Evolutionary conservation across 768 basidiomycete genomes (phyloP).

Genomic region (Glaciozyma antarctica): DNA sequence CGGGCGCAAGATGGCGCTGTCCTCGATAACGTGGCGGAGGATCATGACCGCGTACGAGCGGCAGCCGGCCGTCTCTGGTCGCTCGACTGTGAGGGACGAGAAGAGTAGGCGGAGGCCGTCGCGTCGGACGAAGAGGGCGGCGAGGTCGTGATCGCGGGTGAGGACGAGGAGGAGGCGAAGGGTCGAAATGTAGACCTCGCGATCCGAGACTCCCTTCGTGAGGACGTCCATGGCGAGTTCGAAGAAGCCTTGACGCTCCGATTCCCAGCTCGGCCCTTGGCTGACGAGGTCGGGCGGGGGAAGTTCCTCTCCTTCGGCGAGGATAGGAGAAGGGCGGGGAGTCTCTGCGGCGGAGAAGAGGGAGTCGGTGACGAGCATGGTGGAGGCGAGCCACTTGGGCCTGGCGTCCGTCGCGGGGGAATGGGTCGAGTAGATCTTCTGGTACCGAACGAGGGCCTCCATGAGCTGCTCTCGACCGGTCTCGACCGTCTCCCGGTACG

Average conservation of each 20-base stretch:
- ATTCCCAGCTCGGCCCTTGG: conserved; percentile 52
- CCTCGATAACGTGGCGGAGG: conserved; percentile 85
- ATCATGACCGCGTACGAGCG: conserved; percentile 79
- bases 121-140: conserved; percentile 57
- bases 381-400: conserved; percentile 80
- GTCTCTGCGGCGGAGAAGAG: conserved; percentile 67
- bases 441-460: conserved; percentile 22
- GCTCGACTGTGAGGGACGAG: conserved; percentile 51
- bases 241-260: conserved; percentile 60
- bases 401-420: conserved; percentile 40
- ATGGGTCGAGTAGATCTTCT: conserved; percentile 8
- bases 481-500: conserved; percentile 38
- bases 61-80: conserved; percentile 53
- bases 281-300: conserved; percentile 41
- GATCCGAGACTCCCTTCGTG: conserved; percentile 52
- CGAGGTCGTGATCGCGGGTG: conserved; percentile 60
- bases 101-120: conserved; percentile 60
- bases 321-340: conserved; percentile 55
- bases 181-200: conserved; percentile 71
- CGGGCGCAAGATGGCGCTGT: conserved; percentile 51
- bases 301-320: conserved; percentile 56
- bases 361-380: conserved; percentile 75
- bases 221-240: conserved; percentile 68
- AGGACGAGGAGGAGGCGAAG: conserved; percentile 75
- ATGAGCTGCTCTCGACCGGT: conserved; percentile 28